A percentile compares a stretch with the other conserved stretches of the same genome.
phyloP scores from a whole-genome alignment of 352 stramenopile species.

The Pythium guiyangense region DNA sequence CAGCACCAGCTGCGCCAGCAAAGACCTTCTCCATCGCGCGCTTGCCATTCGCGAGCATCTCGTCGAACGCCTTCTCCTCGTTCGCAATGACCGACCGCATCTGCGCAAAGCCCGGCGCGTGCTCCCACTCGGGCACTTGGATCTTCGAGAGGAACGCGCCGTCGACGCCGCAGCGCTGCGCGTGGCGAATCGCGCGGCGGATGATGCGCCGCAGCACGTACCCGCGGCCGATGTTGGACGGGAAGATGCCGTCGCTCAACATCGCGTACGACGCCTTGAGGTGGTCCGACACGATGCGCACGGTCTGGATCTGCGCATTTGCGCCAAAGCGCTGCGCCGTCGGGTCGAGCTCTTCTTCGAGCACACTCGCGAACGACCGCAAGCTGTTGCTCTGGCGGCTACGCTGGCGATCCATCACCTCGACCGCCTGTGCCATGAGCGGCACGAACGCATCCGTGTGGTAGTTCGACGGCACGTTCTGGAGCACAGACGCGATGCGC shows the following conservation, averaged over 20 bases:
- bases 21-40: constrained; percentile 64
- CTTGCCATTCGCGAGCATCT: constrained; percentile 62
- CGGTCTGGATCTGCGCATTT: constrained; percentile 47
- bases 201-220: constrained; percentile 96
- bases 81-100: constrained; percentile 70
- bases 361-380: constrained; percentile 27
- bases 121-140: constrained; percentile 38
- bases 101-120: constrained; percentile 33
- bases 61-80: constrained; percentile 67
- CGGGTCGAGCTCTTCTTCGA: constrained; percentile 46
- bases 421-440: constrained; percentile 58
- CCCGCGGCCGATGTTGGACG: constrained; percentile 93
- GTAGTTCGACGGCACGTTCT: constrained; percentile 94
- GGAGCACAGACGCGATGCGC: constrained; percentile 92
- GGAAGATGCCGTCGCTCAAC: constrained; percentile 92
- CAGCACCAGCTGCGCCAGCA: constrained; percentile 9
- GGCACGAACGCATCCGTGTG: constrained; percentile 96
- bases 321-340: constrained; percentile 35
- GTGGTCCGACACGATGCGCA: constrained; percentile 94
- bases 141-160: constrained; percentile 51
- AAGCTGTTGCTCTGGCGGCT: constrained; percentile 2
- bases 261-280: constrained; percentile 93
- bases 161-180: constrained; percentile 51
- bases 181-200: constrained; percentile 79
- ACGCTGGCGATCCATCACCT: constrained; percentile 36